phyloP scores from a whole-genome alignment of 2,329 filamentous ascomycete species.

The Metarhizium humberi region DNA sequence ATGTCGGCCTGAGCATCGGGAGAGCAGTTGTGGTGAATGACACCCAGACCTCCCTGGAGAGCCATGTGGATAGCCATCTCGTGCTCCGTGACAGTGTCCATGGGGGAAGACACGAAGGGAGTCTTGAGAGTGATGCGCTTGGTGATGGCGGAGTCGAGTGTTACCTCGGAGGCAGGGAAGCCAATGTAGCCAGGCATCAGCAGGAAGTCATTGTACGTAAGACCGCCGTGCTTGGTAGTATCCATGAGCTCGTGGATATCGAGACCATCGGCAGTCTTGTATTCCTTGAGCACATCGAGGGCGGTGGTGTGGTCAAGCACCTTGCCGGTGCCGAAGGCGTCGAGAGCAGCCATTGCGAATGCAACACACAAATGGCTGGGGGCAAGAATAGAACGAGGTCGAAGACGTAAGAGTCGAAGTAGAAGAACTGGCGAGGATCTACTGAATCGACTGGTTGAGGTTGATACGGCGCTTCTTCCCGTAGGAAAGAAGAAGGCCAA shows the following conservation, averaged over 20 bases:
- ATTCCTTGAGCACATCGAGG: conserved; percentile 72
- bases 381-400: conserved; percentile 6
- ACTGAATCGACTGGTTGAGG: conserved; percentile 23
- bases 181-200: conserved; percentile 96
- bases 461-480: conserved; percentile 43
- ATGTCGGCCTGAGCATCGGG: conserved; percentile 95
- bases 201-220: conserved; percentile 99
- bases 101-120: conserved; percentile 92
- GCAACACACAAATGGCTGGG: conserved; percentile 15
- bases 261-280: conserved; percentile 74
- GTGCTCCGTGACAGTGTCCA: conserved; percentile 99
- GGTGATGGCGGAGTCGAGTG: conserved; percentile 83
- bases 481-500: conserved; percentile 38
- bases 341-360: conserved; percentile 53
- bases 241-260: conserved; percentile 80
- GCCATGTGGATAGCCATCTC: conserved; percentile 99
- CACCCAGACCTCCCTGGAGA: conserved; percentile 77
- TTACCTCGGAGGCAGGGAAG: conserved; percentile 84
- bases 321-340: conserved; percentile 39
- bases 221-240: conserved; percentile 81
- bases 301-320: conserved; percentile 68
- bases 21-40: conserved; percentile 99
- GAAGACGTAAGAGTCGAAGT: conserved; percentile 31
- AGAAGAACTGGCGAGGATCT: conserved; percentile 16
- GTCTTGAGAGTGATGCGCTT: conserved; percentile 95